Conservation (phyloP, 202 grass and related monocot species). For the Musa balbisiana region DNA sequence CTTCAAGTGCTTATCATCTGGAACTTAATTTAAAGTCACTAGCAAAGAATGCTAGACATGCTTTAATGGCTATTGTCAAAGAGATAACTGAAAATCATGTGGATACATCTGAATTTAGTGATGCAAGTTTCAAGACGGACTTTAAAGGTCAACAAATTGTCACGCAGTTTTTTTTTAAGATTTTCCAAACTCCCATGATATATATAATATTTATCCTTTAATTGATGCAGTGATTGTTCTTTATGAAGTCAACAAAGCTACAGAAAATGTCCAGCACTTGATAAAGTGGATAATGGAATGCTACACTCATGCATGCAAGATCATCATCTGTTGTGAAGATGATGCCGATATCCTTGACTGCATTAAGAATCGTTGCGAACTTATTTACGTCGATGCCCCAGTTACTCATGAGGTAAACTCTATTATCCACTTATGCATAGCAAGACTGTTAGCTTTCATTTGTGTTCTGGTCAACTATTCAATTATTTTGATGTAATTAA, state of each 20-base stretch:
- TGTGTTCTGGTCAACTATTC: too few species aligned
- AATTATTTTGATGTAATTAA: neutral
- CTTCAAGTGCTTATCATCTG: slow-evolving; percentile 52
- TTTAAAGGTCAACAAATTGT: slow-evolving; percentile 46
- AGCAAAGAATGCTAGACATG: slow-evolving; percentile 48
- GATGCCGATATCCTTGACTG: slow-evolving; percentile 49
- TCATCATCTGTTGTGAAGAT: slow-evolving; percentile 65
- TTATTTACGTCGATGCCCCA: slow-evolving; percentile 42
- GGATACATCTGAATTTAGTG: slow-evolving; percentile 16
- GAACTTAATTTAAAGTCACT: slow-evolving; percentile 51
- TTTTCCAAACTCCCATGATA: neutral
- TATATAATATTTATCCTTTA: slow-evolving; percentile 22
- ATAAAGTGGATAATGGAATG: slow-evolving; percentile 81
- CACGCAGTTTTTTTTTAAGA: neutral
- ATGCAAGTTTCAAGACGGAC: slow-evolving; percentile 29
- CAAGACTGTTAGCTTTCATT: neutral
- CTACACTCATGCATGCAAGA: slow-evolving; percentile 57
- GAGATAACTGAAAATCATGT: slow-evolving; percentile 40
- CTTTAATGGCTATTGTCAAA: slow-evolving; percentile 55
- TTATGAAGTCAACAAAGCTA: slow-evolving; percentile 52
- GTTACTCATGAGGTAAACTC: slow-evolving; percentile 40
- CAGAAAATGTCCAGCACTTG: slow-evolving; percentile 49
- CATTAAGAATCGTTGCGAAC: slow-evolving; percentile 45
- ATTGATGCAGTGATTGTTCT: slow-evolving; percentile 58
- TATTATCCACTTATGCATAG: slow-evolving; percentile 11